phyloP scores from a whole-genome alignment of 352 stramenopile species.

The Pythium aristosporum region DNA sequence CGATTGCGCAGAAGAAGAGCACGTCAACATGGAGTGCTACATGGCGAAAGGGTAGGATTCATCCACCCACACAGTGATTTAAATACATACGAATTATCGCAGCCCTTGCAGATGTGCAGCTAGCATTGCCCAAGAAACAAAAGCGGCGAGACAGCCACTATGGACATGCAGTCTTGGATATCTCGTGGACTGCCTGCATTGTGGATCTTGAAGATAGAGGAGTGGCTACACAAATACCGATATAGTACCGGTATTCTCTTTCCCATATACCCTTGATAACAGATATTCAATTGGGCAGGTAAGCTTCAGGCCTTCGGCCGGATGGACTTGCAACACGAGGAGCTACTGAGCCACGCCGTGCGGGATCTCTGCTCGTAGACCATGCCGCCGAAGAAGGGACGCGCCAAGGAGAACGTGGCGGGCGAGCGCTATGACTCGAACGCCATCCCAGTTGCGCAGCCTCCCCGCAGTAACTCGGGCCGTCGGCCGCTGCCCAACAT shows the following conservation, averaged over 20 bases:
- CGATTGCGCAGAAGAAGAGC: too few relatives aligned
- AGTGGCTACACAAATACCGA: constrained; percentile 8
- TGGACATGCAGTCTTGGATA: too few relatives aligned
- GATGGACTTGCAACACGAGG: background rate
- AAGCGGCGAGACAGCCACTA: too few relatives aligned
- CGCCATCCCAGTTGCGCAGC: constrained; percentile 36
- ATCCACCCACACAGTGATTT: too few relatives aligned
- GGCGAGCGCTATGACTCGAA: constrained; percentile 87
- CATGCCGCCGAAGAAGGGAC: constrained; percentile 62
- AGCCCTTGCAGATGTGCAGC: too few relatives aligned
- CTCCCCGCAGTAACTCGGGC: constrained; percentile 19
- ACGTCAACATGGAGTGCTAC: too few relatives aligned
- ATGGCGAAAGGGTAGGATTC: too few relatives aligned
- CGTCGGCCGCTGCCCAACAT: constrained; percentile 45
- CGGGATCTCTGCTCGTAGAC: background rate
- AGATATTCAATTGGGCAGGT: background rate
- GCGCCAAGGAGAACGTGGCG: constrained; percentile 71
- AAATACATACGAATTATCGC: too few relatives aligned
- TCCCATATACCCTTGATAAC: background rate
- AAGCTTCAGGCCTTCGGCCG: background rate
- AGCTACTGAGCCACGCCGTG: too few relatives aligned
- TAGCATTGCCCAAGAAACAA: too few relatives aligned
- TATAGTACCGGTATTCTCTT: background rate
- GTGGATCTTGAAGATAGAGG: background rate
- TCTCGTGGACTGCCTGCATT: too few relatives aligned